phyloP scores from a whole-genome alignment of 805 yeast species.

The Pachysolen tannophilus region DNA sequence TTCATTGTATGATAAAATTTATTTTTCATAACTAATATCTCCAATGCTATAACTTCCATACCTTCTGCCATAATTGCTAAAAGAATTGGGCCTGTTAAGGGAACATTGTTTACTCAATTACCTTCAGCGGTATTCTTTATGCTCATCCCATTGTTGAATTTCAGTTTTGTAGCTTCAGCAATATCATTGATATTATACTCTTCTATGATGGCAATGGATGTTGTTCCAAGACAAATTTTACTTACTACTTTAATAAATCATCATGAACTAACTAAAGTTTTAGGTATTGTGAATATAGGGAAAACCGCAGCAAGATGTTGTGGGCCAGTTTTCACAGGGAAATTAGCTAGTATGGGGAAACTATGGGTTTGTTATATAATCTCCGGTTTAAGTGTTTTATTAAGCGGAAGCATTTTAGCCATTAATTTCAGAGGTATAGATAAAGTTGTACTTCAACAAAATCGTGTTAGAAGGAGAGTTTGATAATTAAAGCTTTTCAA shows the following conservation, averaged over 20 bases:
- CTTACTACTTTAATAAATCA: slow-evolving; percentile 59
- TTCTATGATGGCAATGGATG: slow-evolving; percentile 76
- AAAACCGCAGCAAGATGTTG: slow-evolving; percentile 79
- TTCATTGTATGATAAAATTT: too few species aligned
- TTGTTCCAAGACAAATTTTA: slow-evolving; percentile 81
- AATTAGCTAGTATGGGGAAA: slow-evolving; percentile 43
- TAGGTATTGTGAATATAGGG: slow-evolving; percentile 82
- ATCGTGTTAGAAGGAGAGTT: slow-evolving; percentile 3
- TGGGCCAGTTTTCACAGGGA: slow-evolving; percentile 78
- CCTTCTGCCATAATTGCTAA: slow-evolving; percentile 71
- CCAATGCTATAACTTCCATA: slow-evolving; percentile 61
- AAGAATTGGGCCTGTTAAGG: slow-evolving; percentile 67
- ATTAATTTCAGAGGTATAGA: slow-evolving; percentile 35
- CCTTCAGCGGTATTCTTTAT: slow-evolving; percentile 68
- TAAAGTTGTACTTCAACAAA: slow-evolving; percentile 17
- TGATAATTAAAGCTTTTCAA: too few species aligned
- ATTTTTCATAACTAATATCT: slow-evolving; percentile 54
- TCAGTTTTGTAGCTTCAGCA: slow-evolving; percentile 35
- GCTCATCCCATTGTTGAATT: slow-evolving; percentile 38
- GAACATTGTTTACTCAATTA: slow-evolving; percentile 65
- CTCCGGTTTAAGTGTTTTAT: slow-evolving; percentile 40
- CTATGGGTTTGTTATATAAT: slow-evolving; percentile 46
- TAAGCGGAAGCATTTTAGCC: slow-evolving; percentile 39
- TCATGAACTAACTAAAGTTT: slow-evolving; percentile 60
- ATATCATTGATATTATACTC: slow-evolving; percentile 45